Evolutionary conservation across 1,139 yeast species (phyloP).

Genomic region (Taiozyma sp.): DNA sequence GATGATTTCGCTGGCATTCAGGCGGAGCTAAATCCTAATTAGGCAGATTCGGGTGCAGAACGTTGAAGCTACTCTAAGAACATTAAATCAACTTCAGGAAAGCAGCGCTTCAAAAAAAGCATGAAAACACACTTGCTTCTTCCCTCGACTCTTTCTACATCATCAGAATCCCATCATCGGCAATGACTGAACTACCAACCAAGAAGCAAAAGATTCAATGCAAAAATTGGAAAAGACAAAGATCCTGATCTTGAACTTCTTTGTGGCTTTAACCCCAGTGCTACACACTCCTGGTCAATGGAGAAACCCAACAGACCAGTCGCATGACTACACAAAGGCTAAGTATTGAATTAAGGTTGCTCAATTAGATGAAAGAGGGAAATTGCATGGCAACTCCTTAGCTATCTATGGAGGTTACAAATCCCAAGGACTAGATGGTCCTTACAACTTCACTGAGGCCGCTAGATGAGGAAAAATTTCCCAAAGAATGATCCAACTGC

Average conservation of each 20-base stretch:
- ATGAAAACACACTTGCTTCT: not conserved
- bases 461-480: conserved; percentile 18
- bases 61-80: not conserved
- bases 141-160: too few species aligned
- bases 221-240: conserved; percentile 17
- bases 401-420: conserved; percentile 6
- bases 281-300: conserved; percentile 34
- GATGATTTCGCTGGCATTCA: not conserved
- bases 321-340: conserved; percentile 3
- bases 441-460: conserved; percentile 5
- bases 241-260: conserved; percentile 4
- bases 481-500: conserved; percentile 34
- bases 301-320: conserved; percentile 29
- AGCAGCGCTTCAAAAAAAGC: too few species aligned
- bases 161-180: not conserved
- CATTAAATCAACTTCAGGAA: not conserved
- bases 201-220: conserved; percentile 1
- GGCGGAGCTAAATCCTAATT: not conserved
- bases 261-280: conserved; percentile 14
- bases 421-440: conserved; percentile 4
- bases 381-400: conserved; percentile 20
- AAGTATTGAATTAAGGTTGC: conserved; percentile 7
- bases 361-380: conserved; percentile 6
- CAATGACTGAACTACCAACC: not conserved
- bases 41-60: not conserved